Evolutionary conservation across 495 filamentous ascomycete genomes (phyloP), one percentile per base, ranked within the genome.

Genomic region (Tuber microsphaerosporum): DNA sequence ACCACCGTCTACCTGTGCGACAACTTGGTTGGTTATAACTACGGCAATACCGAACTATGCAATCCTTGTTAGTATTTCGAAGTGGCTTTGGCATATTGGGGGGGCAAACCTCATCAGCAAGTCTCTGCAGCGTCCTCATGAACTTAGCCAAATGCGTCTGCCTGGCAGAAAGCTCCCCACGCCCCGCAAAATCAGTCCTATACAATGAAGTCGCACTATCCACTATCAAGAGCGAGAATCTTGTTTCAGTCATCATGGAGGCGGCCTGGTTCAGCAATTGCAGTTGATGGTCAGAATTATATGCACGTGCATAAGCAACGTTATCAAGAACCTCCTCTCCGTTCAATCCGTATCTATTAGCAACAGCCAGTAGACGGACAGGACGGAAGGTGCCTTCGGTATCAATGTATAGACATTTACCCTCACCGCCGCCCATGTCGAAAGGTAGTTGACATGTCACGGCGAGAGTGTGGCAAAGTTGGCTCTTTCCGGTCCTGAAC

Each of bases 391-490:
- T 99, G 73, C 96, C 95, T 84, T 99, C 95, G 0, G 95, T 98
- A 80, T 99, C 95, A 80, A 99, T 98, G 83, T 98, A 99, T n/a
- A 98, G 87, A 83, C 96, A 98, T 83, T 99, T 99, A 20, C 95
- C 95, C 84, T 99, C 95, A 12, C 96, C 95, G 61, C 95, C 95
- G 73, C 95, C 95, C 96, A 98, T 97, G 81, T 99, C 95, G 81
- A 98, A 98, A 4, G 95, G 95, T 48, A 99, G 83, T 81, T 99
- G 95, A 77, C 95, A 99, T 41, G 96, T 99, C 17, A 99, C 95
- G 1, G 96, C 95, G n/a, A 98, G 89, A 0, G 95, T 99, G 82
- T 98, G 96, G 81, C 96, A 98, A 71, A 99, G 94, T 83, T 99
- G 95, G 84, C 93, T 97, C 85, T 99, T 99, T 84, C 95, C 95